A percentile compares a stretch with the other conserved stretches of the same genome.
These are phyloP conservation scores for Leccinum subgranulosum DNA, from an alignment of 768 basidiomycete species.

Conservation along the genomic window DNA sequence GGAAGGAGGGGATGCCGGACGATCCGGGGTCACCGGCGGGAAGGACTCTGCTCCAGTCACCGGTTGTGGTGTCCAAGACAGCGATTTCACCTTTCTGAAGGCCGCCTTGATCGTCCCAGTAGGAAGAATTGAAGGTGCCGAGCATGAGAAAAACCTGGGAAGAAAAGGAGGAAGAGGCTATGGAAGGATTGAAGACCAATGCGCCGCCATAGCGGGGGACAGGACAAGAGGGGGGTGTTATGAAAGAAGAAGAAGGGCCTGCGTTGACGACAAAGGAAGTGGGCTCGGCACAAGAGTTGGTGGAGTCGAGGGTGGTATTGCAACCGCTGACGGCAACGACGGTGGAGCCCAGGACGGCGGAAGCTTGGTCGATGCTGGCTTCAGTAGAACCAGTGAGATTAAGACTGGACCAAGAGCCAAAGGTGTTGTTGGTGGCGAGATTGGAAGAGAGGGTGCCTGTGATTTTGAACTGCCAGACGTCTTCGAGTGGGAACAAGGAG, in stretches of 20 bases:
- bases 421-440: constrained; percentile 40
- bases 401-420: constrained; percentile 59
- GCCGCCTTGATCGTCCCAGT: constrained; percentile 66
- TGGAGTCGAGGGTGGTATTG: constrained; percentile 36
- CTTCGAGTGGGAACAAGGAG: constrained; percentile 47
- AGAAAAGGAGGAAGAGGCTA: constrained; percentile 47
- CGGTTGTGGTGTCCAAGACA: constrained; percentile 57
- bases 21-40: constrained; percentile 70
- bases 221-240: constrained; percentile 51
- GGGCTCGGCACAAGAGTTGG: constrained; percentile 54
- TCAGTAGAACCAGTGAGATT: constrained; percentile 35
- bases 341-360: constrained; percentile 51
- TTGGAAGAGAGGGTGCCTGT: constrained; percentile 74
- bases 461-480: constrained; percentile 69
- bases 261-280: constrained; percentile 52
- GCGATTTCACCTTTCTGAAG: constrained; percentile 71
- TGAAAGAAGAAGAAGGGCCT: constrained; percentile 21
- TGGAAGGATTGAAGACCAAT: constrained; percentile 52
- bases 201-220: constrained; percentile 62
- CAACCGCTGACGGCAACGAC: constrained; percentile 65
- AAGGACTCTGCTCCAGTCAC: constrained; percentile 67
- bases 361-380: constrained; percentile 46
- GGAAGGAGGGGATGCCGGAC: constrained; percentile 46
- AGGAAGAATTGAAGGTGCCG: constrained; percentile 59
- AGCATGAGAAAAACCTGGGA: constrained; percentile 69